Evolutionary conservation across 805 yeast species (phyloP).

Genomic region (Kluyveromyces aestuarii): DNA sequence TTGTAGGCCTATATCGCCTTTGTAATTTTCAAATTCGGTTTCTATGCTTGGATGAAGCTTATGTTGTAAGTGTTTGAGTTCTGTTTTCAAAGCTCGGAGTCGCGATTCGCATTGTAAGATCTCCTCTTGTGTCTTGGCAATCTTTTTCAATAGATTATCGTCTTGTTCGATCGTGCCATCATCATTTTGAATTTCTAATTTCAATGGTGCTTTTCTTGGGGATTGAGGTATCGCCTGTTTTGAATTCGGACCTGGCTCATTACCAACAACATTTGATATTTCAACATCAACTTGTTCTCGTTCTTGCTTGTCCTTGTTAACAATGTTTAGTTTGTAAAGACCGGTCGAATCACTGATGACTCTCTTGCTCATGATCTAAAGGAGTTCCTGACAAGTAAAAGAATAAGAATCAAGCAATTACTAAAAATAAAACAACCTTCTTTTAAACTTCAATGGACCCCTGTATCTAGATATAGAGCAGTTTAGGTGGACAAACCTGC

Average conservation of each 20-base stretch:
- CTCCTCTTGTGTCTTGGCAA: conserved; percentile 1
- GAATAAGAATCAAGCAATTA: neutral
- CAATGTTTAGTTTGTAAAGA: conserved; percentile 21
- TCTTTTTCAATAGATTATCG: neutral
- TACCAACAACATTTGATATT: neutral
- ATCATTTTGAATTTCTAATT: neutral
- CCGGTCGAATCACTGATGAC: conserved; percentile 45
- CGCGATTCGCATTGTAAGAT: conserved; percentile 1
- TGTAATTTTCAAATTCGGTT: neutral
- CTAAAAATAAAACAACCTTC: too few relatives aligned
- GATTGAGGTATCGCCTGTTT: neutral
- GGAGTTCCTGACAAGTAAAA: neutral
- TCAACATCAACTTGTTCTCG: neutral
- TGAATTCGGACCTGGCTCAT: neutral
- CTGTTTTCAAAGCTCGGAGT: neutral
- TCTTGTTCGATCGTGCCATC: neutral
- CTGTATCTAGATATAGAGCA: too few relatives aligned
- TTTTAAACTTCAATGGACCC: too few relatives aligned
- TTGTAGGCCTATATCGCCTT: neutral
- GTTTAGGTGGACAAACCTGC: too few relatives aligned
- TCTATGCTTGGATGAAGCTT: neutral
- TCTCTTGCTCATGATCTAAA: conserved; percentile 20
- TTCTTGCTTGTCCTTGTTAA: conserved; percentile 7
- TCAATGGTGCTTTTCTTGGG: conserved; percentile 1
- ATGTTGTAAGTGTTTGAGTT: neutral